Evolutionary conservation across 2,329 filamentous ascomycete species (phyloP).

Genomic region (Capronia coronata): DNA sequence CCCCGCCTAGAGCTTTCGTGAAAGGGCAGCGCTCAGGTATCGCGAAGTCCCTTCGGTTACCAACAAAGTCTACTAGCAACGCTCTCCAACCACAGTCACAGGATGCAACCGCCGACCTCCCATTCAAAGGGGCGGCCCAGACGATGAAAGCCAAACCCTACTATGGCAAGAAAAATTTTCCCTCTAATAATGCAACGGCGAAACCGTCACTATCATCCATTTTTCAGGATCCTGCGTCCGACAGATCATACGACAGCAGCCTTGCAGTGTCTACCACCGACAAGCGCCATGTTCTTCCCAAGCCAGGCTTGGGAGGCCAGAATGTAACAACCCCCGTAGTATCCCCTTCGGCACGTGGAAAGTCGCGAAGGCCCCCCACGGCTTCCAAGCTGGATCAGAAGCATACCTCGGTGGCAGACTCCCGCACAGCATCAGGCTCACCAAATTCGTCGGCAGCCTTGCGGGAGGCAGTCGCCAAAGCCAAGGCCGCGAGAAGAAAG

Average conservation of each 20-base stretch:
- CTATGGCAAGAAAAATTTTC: conserved; percentile 4
- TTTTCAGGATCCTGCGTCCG: conserved; percentile 12
- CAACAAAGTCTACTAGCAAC: conserved; percentile 12
- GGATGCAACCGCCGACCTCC: neutral
- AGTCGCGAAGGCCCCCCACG: conserved; percentile 4
- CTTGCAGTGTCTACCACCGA: conserved; percentile 6
- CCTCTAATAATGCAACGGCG: conserved; percentile 1
- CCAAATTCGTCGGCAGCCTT: conserved; percentile 71
- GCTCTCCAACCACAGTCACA: conserved; percentile 4
- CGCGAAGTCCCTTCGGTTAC: conserved; percentile 16
- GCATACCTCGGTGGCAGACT: neutral
- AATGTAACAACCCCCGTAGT: conserved; percentile 17
- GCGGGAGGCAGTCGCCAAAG: conserved; percentile 86
- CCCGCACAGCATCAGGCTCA: conserved; percentile 32
- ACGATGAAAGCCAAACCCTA: conserved; percentile 12
- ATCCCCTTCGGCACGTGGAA: conserved; percentile 6
- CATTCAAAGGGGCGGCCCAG: conserved; percentile 4
- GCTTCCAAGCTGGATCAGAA: neutral
- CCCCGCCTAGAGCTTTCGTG: conserved; percentile 25
- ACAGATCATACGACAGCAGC: neutral
- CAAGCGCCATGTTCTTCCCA: conserved; percentile 6
- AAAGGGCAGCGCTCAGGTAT: conserved; percentile 23
- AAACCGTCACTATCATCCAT: conserved; percentile 16
- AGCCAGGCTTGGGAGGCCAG: conserved; percentile 17
- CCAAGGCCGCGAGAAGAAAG: conserved; percentile 53